Percentiles rank a stretch among this genome's conserved stretches.
Evolutionary conservation across 2,329 filamentous ascomycete species (phyloP).

Genomic region (Colletotrichum truncatum): DNA sequence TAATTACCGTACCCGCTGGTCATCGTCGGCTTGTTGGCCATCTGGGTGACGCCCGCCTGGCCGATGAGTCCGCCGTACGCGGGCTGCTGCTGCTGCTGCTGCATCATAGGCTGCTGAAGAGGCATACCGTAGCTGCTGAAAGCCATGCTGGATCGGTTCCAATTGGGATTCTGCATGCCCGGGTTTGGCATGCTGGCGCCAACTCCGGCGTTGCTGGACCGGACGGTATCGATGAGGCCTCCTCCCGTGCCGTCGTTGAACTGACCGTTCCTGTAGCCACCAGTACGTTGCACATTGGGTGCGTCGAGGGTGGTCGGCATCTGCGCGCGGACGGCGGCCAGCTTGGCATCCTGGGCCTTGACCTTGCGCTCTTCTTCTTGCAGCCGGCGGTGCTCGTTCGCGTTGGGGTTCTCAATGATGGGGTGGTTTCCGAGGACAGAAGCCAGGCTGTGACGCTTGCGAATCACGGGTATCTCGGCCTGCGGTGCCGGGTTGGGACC

Average conservation of each 20-base stretch:
- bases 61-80: conserved; percentile 33
- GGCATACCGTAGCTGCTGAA: conserved; percentile 42
- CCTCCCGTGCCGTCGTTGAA: conserved; percentile 64
- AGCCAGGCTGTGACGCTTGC: conserved; percentile 61
- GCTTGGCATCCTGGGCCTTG: conserved; percentile 55
- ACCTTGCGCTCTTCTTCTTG: conserved; percentile 50
- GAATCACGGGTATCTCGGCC: conserved; percentile 41
- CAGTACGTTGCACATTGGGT: conserved; percentile 43
- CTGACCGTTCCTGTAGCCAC: conserved; percentile 60
- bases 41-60: conserved; percentile 12
- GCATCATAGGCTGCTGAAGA: background rate
- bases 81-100: conserved; percentile 7
- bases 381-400: conserved; percentile 49
- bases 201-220: conserved; percentile 36
- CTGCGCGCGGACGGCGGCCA: conserved; percentile 58
- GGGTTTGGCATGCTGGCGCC: conserved; percentile 35
- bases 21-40: conserved; percentile 12
- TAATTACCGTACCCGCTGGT: conserved; percentile 12
- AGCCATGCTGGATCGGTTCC: conserved; percentile 36
- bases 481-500: conserved; percentile 39
- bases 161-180: too few relatives aligned
- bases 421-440: conserved; percentile 63
- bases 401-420: conserved; percentile 47
- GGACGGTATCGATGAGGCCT: conserved; percentile 33
- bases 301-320: conserved; percentile 54